A percentile compares a stretch with the other conserved stretches of the same genome.
These are phyloP conservation scores for Phytophthora cryptogea DNA, from an alignment of 352 stramenopile species.

Conservation along the genomic window DNA sequence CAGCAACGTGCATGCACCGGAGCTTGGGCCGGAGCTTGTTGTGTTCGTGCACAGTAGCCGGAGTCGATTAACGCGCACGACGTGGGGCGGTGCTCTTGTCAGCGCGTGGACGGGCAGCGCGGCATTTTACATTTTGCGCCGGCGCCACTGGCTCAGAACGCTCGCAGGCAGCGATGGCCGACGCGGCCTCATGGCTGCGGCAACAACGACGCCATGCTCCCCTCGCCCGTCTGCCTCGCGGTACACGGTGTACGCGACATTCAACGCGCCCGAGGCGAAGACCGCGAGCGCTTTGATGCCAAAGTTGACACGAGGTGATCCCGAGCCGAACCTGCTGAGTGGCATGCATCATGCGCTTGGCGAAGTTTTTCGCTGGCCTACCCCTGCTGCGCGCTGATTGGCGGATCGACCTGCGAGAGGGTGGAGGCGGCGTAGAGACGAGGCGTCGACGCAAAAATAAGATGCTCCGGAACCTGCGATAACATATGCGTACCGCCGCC, in stretches of 20 bases:
- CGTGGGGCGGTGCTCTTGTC: too few species aligned
- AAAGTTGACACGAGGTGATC: conserved; percentile 6
- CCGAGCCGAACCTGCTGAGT: not conserved
- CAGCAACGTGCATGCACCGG: too few species aligned
- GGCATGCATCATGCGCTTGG: not conserved
- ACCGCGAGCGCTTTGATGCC: conserved; percentile 25
- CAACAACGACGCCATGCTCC: conserved; percentile 15
- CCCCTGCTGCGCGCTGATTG: conserved; percentile 14
- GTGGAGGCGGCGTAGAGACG: conserved; percentile 1
- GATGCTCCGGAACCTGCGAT: not conserved
- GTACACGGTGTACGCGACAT: conserved; percentile 25
- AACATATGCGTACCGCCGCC: not conserved
- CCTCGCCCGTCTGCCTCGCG: conserved; percentile 18
- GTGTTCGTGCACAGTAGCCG: too few species aligned
- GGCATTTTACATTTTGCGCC: conserved; percentile 9
- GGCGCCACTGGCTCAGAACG: conserved; percentile 15
- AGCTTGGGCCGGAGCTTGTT: too few species aligned
- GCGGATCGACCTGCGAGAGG: conserved; percentile 16
- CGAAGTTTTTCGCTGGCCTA: not conserved
- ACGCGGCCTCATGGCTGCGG: conserved; percentile 17
- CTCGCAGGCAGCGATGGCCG: conserved; percentile 13
- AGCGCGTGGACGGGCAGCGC: not conserved
- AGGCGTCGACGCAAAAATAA: conserved; percentile 13
- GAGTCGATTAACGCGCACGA: too few species aligned
- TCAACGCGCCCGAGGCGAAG: conserved; percentile 14